Evolutionary conservation across 2,329 filamentous ascomycete genomes (phyloP), one percentile per base, ranked within the genome.

Genomic region (Ramularia collo-cygni): DNA sequence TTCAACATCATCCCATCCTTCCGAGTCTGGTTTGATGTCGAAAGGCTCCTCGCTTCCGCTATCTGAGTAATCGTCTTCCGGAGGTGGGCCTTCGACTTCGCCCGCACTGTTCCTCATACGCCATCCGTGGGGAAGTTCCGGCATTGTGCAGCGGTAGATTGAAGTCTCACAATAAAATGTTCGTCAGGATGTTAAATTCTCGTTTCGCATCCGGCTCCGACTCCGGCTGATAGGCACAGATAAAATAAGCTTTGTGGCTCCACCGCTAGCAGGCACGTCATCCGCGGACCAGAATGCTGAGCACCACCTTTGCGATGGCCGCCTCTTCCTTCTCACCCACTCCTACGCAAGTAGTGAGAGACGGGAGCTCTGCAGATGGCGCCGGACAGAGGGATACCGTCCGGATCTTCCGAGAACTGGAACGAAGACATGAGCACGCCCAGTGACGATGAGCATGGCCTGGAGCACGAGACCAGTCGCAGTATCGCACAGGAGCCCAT

Each of bases 1-100:
- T 43, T 68, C 64, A 10, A 62, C 56, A 50, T 70, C 67, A 47
- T 69, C 64, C 66, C 67, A 70, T 28, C 64, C 66, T 17, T 64
- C 61, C 18, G 58, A 61, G 30, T 63, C 60, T 13, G 58, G 56
- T 15, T 53, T 47, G 29, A 59, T 43, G 31, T 56, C 50, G 32
- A 56, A 39, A 8, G 50, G 38, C 13, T 49, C 46, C 12, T 52
- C 42, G 36, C 46, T 38, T 19, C 37, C 44, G 37, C 43, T 37
- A 36, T 31, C 19, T 27, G 41, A 52, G 27, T 49, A 42, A 21
- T 54, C 47, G 37, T 46, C 43, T 28, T 55, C 52, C 8, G 48
- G 38, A 9, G 48, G 48, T n/a, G 51, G 46, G 10, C 50, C 48
- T n/a, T 40, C 42, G 13, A 43, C 28, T 33, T 51, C 47, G 36